Base-by-base conservation (phyloP, 441 rosid species). In the Syzygium syzygioides region DNA sequence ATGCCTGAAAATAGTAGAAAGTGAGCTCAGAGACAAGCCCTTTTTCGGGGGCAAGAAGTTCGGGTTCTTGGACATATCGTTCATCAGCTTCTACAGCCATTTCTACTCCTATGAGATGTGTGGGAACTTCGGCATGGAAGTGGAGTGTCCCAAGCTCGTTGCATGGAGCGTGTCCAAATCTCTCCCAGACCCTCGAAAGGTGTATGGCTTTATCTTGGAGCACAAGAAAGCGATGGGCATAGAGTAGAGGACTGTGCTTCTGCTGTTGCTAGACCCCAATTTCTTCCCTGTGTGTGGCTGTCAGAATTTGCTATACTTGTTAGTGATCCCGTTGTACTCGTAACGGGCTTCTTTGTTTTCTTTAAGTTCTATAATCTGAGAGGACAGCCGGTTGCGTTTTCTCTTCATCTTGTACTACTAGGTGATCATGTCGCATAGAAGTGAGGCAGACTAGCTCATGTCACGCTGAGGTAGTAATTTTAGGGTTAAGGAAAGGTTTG, bases 81-180 rank as follows among this genome's bases (percentile, higher is more conserved):
- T 90, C 25, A 28, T 90, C 23, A 26, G 86, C 3, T 90, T 25
- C 87, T 83, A 64, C 32, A 17, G 76, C 53, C 86, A 88, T 88
- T 88, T 90, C 34, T 25, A 86, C 14, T 6, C 89, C 0, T 90
- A 45, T 14, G 90, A 90, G 80, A 86, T 30, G 8, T 86, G 50
- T 6, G 91, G 88, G 7, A 86, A 90, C 41, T 90, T 90, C 87
- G 86, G 89, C 80, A 34, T 88, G 3, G 89, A 84, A 55, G 60
- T 85, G 9, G 9, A 90, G 87, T 84, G 87, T 59, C 91, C 91
- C 19, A 83, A 86, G 53, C 64, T 90, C 79, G 88, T 79, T 28
- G 85, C 86, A 6, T 87, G 86, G 86, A 79, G 45, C 14, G 71
- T 90, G 12, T 55, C 90, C 60, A 88, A 88, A 59, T 80, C 87